These are phyloP conservation scores for Phytophthora cajani DNA, from an alignment of 352 stramenopile species.

Conservation along the genomic window DNA sequence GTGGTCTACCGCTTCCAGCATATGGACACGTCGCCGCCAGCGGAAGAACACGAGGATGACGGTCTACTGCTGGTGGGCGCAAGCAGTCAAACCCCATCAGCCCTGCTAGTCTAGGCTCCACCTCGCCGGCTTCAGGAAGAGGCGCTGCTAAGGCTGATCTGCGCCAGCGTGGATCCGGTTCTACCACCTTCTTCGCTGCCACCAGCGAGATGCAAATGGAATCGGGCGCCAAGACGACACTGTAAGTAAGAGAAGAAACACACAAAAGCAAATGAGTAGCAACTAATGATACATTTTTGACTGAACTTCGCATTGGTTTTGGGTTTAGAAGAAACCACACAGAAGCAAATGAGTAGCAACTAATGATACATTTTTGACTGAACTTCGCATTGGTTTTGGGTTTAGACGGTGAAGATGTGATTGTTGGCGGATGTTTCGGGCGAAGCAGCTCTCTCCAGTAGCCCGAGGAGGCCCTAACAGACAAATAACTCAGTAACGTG, in stretches of 20 bases:
- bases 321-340: slow-evolving; percentile 3
- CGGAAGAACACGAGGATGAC: slow-evolving; percentile 37
- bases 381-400: background rate
- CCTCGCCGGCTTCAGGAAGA: slow-evolving; percentile 24
- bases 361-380: background rate
- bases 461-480: slow-evolving; percentile 42
- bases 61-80: slow-evolving; percentile 42
- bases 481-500: background rate
- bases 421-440: background rate
- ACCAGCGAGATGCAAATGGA: slow-evolving; percentile 31
- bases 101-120: slow-evolving; percentile 22
- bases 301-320: background rate
- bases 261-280: background rate
- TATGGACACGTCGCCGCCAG: slow-evolving; percentile 22
- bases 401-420: background rate
- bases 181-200: background rate
- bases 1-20: slow-evolving; percentile 58
- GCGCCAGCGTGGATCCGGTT: slow-evolving; percentile 31
- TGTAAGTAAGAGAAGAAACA: slow-evolving; percentile 22
- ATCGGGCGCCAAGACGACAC: slow-evolving; percentile 21
- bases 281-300: background rate
- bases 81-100: slow-evolving; percentile 15
- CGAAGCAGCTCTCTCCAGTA: slow-evolving; percentile 29
- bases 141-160: slow-evolving; percentile 22
- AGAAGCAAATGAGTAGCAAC: background rate